Evolutionary conservation across 805 yeast genomes (phyloP), one percentile per base, ranked within the genome.

Genomic region (Candida parachauliodes): DNA sequence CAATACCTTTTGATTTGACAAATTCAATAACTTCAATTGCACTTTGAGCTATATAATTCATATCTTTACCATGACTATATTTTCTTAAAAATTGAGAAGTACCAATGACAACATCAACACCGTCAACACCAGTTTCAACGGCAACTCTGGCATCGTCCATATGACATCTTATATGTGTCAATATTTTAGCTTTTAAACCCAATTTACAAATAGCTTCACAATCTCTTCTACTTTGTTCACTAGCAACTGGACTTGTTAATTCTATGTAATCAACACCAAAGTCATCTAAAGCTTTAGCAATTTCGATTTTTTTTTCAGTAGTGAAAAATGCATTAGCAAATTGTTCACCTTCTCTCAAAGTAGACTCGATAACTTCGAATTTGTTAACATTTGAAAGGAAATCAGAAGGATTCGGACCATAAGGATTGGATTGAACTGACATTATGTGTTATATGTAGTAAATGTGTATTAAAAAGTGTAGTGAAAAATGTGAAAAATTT

Each of bases 271-370:
- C 81, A 22, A 75, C 80, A 22, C 81, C 81, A 48, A 76, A 76
- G 37, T 76, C 81, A 48, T 74, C 80, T 46, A 76, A 58, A 32
- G 81, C 81, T 57, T 72, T 76, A 44, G 81, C 81, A 28, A 76
- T 76, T 55, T 74, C 74, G 32, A 76, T 65, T 57, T 76, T 76
- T 57, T 65, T 74, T 39, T 76, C 80, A 29, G 77, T 62, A 34
- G 72, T 65, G 62, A 76, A 76, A 47, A 76, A 76, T n/a, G 81
- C 74, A 48, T 76, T 76, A 50, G 81, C 81, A 47, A 76, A 76
- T 54, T 76, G 81, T 55, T 76, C 81, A 52, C 81, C 81, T 55
- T 76, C 81, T 71, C 81, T 73, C 40, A 76, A 62, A 16, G 81
- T 76, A 20, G 79, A 70, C 50, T 76, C 81, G 41, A 76, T 76